Base-by-base conservation (phyloP, 2,329 filamentous ascomycete genomes). In the Hypoxylon sp. region DNA sequence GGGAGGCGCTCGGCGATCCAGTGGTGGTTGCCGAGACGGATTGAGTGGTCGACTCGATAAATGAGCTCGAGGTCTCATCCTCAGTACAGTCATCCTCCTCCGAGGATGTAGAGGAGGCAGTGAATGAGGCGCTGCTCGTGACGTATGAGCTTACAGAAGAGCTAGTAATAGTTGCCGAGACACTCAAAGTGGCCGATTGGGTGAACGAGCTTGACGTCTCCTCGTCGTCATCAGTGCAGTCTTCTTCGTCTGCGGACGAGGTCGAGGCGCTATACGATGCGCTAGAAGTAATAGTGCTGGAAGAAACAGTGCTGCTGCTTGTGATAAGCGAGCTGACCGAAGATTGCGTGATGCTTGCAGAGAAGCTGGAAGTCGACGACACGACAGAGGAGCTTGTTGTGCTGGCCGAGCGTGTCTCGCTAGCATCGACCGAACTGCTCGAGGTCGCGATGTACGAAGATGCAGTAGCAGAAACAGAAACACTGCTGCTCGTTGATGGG, bases 41-140 rank as follows among this genome's bases (percentile, higher is more conserved):
- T 9, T 35, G 12, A 20, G 51, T 49, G 9, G 44, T 25, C 1
- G 53, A 57, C 26, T 41, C 29, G 34, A 21, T 38, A 43, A 17
- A 59, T 5, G 52, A 59, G 43, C 52, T 59, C 2, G 51, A 42
- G 15, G 38, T 51, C 43, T 52, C 51, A 11, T 54, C 54, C 6
- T 26, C 17, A 21, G 31, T 17, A 32, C 42, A 51, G 15, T 47
- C 51, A 12, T 57, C 49, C 3, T 57, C 53, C 7, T 53, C 50
- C 15, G 50, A 54, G 36, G 54, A 50, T 9, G 50, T 54, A 7
- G 50, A 31, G 4, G 50, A 47, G 4, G 46, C 32, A 23, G 43
- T 54, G 23, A 31, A 51, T 5, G 48, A 52, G 13, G 31, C 31
- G n/a, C 41, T 45, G n/a, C 21, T 35, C n/a, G n/a, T n/a, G n/a